Evolutionary conservation across 257 asterid species (phyloP), one percentile per base, ranked within the genome.

Genomic region (Solanum lycopersicoides): DNA sequence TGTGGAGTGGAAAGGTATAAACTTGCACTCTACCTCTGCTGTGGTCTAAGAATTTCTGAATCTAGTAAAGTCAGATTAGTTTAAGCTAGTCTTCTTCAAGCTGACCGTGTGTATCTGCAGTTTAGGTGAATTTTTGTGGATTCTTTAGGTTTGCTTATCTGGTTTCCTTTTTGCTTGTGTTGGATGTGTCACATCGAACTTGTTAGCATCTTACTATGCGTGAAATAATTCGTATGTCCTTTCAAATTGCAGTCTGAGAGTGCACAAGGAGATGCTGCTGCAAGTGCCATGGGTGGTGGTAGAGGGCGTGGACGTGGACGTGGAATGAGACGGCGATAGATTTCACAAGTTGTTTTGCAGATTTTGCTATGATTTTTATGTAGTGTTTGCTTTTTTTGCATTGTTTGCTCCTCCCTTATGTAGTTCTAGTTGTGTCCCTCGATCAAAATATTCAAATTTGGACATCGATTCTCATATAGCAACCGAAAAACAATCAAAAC

Each of bases 181-280:
- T 25, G 66, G 42, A 80, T 80, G 30, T 1, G 85, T 50, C 35
- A 10, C 45, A 20, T 30, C 20, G 0, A 2, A 50, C 69, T 30
- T 32, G 85, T 50, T 2, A 30, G 71, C 30, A 53, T 11, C 45
- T 50, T 42, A 15, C 18, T n/a, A 50, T 42, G 76, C 45, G 83
- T 16, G 85, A 32, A 53, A 39, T 82, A 32, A 82, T 53, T 53
- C 1, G 32, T 32, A 6, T 23, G 0, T 89, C 65, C 44, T 86
- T 32, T 44, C 8, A 6, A 47, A 83, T 87, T 86, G 89, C 91
- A 97, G 99, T 97, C 99, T 9, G 99, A 97, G 94, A 97, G 99
- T 90, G 99, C 99, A 59, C 99, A 97, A 91, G 99, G 99, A 88
- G 99, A 95, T 77, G 99, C 99, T 63, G 98, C 98, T 4, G 95